phyloP scores from a whole-genome alignment of 2,329 filamentous ascomycete species.

The Alternaria hordeiaustralica region DNA sequence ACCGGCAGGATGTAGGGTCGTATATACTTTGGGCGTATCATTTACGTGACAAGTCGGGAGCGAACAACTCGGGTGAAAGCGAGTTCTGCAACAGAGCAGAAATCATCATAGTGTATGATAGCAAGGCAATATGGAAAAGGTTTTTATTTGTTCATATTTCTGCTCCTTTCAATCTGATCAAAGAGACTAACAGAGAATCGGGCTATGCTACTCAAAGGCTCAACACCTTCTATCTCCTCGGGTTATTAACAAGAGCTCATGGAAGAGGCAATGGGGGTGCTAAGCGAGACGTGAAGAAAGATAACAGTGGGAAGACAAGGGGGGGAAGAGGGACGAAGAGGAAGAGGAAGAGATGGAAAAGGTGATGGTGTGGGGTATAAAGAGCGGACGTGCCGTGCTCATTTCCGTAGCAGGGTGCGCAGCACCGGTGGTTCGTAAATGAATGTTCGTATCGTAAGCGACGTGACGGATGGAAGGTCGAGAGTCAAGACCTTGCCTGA shows the following conservation, averaged over 20 bases:
- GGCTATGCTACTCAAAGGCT: neutral
- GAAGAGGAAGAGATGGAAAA: neutral
- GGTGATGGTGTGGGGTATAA: constrained; percentile 4
- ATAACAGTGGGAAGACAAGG: neutral
- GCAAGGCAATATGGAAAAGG: neutral
- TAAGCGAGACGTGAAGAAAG: constrained; percentile 7
- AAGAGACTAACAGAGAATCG: neutral
- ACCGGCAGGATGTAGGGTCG: neutral
- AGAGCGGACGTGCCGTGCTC: constrained; percentile 12
- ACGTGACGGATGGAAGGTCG: constrained; percentile 3
- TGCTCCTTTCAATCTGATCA: neutral
- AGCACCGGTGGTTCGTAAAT: constrained; percentile 12
- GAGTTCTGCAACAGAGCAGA: no score
- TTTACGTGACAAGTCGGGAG: no score
- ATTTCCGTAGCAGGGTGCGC: constrained; percentile 11
- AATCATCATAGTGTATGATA: no score
- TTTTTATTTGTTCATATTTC: neutral
- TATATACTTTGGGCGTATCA: neutral
- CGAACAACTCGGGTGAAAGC: no score
- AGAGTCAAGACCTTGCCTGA: neutral
- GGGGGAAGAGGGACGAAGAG: neutral
- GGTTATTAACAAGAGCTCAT: constrained; percentile 1
- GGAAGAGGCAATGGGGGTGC: neutral
- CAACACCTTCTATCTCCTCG: neutral
- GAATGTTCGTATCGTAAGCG: constrained; percentile 14